Conservation (phyloP, 139 green algal genomes). For the Tetradesmus obliquus region DNA sequence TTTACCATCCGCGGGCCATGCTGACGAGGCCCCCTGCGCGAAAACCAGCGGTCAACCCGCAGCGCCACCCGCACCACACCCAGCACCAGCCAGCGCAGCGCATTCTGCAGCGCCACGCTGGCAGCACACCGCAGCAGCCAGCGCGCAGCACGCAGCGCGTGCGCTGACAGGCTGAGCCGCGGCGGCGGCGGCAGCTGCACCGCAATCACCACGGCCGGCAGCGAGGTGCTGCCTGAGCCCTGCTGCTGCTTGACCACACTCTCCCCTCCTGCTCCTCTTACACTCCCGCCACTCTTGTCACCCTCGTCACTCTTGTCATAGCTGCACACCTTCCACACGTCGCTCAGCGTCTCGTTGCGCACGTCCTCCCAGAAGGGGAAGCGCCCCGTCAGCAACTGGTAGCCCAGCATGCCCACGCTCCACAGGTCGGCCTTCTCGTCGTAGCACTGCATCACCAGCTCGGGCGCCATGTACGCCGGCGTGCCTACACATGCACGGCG, state of each 20-base stretch:
- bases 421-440: conserved; percentile 86
- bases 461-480: conserved; percentile 82
- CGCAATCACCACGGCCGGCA: background rate
- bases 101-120: background rate
- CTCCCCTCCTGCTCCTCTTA: background rate
- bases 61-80: background rate
- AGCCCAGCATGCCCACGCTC: conserved; percentile 93
- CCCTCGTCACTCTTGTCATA: background rate
- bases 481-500: no score
- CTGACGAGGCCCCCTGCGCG: background rate
- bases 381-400: conserved; percentile 89
- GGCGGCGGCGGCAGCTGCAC: background rate
- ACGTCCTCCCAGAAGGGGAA: conserved; percentile 95
- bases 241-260: background rate
- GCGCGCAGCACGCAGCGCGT: background rate
- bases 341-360: conserved; percentile 76
- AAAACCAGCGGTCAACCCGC: background rate
- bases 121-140: background rate
- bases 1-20: background rate
- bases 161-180: background rate
- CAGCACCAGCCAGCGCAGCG: background rate
- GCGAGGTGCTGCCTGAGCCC: background rate
- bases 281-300: background rate
- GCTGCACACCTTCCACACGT: conserved; percentile 80
- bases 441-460: conserved; percentile 92